phyloP scores from a whole-genome alignment of 2,329 filamentous ascomycete species.

The Leptographium wingfieldii region DNA sequence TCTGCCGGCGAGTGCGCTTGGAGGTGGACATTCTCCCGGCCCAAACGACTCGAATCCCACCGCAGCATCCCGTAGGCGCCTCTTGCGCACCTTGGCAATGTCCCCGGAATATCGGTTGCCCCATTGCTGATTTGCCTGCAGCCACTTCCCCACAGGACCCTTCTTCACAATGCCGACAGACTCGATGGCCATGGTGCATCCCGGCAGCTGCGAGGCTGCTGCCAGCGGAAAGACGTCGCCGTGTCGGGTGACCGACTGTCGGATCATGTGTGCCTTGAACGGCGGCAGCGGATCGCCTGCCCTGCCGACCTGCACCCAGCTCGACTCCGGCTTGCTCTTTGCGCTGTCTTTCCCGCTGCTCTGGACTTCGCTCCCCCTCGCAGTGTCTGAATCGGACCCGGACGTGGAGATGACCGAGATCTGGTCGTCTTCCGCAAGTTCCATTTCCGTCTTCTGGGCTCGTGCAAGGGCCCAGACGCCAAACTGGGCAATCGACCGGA shows the following conservation, averaged over 20 bases:
- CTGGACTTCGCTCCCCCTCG: constrained; percentile 6
- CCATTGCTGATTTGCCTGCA: constrained; percentile 59
- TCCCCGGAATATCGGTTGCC: constrained; percentile 58
- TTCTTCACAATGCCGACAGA: constrained; percentile 71
- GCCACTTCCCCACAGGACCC: constrained; percentile 71
- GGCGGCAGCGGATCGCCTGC: constrained; percentile 72
- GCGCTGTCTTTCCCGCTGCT: constrained; percentile 1
- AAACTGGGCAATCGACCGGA: constrained; percentile 81
- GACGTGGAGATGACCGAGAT: constrained; percentile 62
- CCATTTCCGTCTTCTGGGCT: constrained; percentile 67
- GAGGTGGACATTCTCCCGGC: constrained; percentile 64
- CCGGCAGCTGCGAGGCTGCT: constrained; percentile 50
- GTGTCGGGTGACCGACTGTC: constrained; percentile 70
- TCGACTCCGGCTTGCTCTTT: constrained; percentile 1
- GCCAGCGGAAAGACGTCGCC: constrained; percentile 61
- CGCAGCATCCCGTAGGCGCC: constrained; percentile 59
- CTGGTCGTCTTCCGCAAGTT: constrained; percentile 67
- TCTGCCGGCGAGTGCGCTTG: constrained; percentile 68
- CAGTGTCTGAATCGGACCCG: constrained; percentile 22
- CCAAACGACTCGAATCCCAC: constrained; percentile 60
- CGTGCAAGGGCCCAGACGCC: constrained; percentile 80
- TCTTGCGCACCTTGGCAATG: constrained; percentile 60
- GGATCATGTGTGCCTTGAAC: constrained; percentile 82
- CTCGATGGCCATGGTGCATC: constrained; percentile 45
- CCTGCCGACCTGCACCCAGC: constrained; percentile 46